These are phyloP conservation scores for Rhizopogon hawkerae DNA, from an alignment of 1,284 basidiomycete species.

Conservation along the genomic window DNA sequence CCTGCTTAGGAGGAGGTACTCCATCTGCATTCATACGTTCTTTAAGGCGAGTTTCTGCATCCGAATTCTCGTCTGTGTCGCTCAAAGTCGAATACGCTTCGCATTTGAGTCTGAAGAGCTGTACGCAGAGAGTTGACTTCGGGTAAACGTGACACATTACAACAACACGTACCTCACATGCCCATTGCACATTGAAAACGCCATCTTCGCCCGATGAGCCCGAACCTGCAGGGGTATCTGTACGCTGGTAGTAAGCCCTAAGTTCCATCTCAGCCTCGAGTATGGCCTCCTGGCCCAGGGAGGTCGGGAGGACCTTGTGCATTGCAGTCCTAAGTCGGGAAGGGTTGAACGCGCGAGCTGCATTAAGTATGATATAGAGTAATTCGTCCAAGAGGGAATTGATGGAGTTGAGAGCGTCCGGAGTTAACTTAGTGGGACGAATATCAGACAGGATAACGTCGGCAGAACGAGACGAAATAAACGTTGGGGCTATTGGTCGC, in stretches of 20 bases:
- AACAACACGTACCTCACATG: constrained; percentile 55
- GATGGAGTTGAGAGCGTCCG: constrained; percentile 66
- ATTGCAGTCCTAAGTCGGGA: constrained; percentile 69
- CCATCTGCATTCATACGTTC: constrained; percentile 45
- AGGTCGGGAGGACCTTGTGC: constrained; percentile 64
- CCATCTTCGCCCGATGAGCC: constrained; percentile 36
- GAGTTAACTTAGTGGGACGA: constrained; percentile 76
- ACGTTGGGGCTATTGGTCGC: constrained; percentile 44
- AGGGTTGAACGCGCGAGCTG: constrained; percentile 68
- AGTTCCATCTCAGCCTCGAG: constrained; percentile 88
- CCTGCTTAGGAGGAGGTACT: constrained; percentile 40
- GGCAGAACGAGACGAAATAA: constrained; percentile 73
- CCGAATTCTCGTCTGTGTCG: constrained; percentile 68
- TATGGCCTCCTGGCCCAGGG: constrained; percentile 82
- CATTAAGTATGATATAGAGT: constrained; percentile 61
- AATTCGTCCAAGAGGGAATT: constrained; percentile 88
- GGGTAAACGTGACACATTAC: background rate
- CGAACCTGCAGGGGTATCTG: constrained; percentile 32
- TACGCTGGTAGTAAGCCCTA: constrained; percentile 76
- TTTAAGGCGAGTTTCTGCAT: constrained; percentile 51
- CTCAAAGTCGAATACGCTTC: constrained; percentile 79
- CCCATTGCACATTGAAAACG: constrained; percentile 61
- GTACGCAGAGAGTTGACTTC: constrained; percentile 6
- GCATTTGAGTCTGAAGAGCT: constrained; percentile 76
- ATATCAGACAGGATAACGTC: constrained; percentile 87